Base-by-base conservation (phyloP, 2,329 filamentous ascomycete species). In the Colletotrichum eleusines region DNA sequence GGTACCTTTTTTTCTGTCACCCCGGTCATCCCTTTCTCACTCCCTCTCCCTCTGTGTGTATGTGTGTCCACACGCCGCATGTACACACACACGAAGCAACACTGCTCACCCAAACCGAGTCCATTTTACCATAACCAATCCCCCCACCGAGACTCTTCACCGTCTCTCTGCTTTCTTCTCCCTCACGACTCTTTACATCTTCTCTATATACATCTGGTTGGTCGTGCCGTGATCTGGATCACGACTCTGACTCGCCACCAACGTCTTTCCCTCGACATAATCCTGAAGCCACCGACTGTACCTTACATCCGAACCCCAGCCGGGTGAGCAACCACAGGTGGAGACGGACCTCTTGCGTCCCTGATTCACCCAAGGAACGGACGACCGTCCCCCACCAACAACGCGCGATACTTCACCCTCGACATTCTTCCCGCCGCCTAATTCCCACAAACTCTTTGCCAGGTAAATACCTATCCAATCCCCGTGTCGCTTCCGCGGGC, bases 331-430 rank as follows among this genome's bases (percentile, higher is more conserved):
- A 38, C 33, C 20, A 23, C 61, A 46, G 20, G 54, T 69, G 51
- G 64, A 58, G 64, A 69, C 57, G n/a, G 16, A 16, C 50, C 50
- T 28, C 33, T 28, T 23, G 31, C 33, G 55, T 62, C n/a, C 58
- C 64, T 71, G 68, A 71, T 71, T 71, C 68, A 71, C 68, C 5
- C 46, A 31, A 69, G 48, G 35, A 38, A 57, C 66, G 66, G 66
- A 60, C 66, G 54, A 69, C 46, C 26, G 40, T 66, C 62, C 54
- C 54, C 66, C 66, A 69, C 62, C 54, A 60, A 54, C 11, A 48
- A 33, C 35, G 60, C 54, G 40, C 68, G 38, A 68, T 46, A 68
- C 68, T 23, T 48, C 31, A 12, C 35, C 31, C 38, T 44, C 26
- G 48, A 33, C 38, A 63, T 54, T 54, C 63, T 46, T 23, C 38